Percentiles rank a stretch among this genome's conserved stretches.
These are phyloP conservation scores for Sarocladiaceae sp. DNA, from an alignment of 2,329 filamentous ascomycete species.

Conservation along the genomic window DNA sequence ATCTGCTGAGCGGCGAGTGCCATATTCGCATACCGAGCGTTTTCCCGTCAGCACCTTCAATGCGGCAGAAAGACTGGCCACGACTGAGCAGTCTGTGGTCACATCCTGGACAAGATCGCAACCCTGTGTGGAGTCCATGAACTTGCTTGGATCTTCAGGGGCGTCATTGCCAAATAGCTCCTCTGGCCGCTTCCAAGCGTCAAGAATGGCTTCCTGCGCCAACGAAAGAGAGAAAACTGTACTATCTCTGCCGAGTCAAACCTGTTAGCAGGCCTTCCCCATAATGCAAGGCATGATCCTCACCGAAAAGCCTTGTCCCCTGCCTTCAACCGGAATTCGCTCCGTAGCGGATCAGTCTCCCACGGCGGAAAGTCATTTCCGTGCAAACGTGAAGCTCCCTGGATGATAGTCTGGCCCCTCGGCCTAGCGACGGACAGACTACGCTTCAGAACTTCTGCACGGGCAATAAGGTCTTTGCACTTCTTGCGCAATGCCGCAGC, in stretches of 20 bases:
- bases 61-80: constrained; percentile 85
- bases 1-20: neutral
- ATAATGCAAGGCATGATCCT: constrained; percentile 19
- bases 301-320: constrained; percentile 58
- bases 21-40: constrained; percentile 48
- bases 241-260: constrained; percentile 58
- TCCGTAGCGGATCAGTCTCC: constrained; percentile 53
- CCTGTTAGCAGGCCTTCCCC: neutral
- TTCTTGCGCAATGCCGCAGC: constrained; percentile 60
- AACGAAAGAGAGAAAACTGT: constrained; percentile 66
- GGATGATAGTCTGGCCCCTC: constrained; percentile 45
- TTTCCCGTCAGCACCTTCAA: constrained; percentile 63
- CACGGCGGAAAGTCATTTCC: constrained; percentile 81
- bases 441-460: constrained; percentile 70
- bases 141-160: constrained; percentile 26
- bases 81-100: constrained; percentile 93
- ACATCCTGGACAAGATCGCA: constrained; percentile 92
- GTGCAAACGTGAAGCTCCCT: constrained; percentile 73
- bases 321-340: constrained; percentile 53
- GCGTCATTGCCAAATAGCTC: constrained; percentile 47
- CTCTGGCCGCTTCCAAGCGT: constrained; percentile 71
- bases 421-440: constrained; percentile 11
- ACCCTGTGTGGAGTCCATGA: constrained; percentile 51
- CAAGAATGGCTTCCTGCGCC: constrained; percentile 69
- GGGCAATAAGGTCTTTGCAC: constrained; percentile 62